Base-by-base conservation (phyloP, 2,329 filamentous ascomycete genomes). In the Ramichloridium luteum region DNA sequence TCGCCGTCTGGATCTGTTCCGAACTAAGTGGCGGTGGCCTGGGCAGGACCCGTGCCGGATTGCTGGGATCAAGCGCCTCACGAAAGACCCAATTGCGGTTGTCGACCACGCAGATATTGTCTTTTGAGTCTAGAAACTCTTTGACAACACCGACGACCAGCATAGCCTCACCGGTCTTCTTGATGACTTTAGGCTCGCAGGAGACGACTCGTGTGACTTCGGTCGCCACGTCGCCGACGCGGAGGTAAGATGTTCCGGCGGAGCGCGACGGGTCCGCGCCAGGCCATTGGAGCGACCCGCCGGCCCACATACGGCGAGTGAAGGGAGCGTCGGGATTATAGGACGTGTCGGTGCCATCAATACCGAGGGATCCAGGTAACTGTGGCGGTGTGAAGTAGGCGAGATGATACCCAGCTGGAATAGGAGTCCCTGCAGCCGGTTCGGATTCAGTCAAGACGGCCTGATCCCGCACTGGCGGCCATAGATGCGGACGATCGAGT, bases 251-350 rank as follows among this genome's bases (percentile, higher is more conserved):
- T 14, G 20, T 12, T n/a, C n/a, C 20, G 6, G 11, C 14, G 13
- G 25, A 20, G 4, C 13, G 17, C 10, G 11, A 31, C 1, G 32
- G 34, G 29, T 32, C 32, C 17, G 31, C 31, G 5, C 35, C 31
- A 5, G 31, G 30, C 38, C 38, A 40, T 11, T 29, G 12, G 12
- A 40, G 22, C 2, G 27, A 29, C 10, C 38, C 38, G 5, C 38
- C 38, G 1, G 38, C 38, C 38, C 38, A 40, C 38, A 40, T 40
- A 12, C 38, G 28, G 9, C 38, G 32, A 15, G 38, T 40, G 25
- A 34, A 40, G 5, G 38, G 38, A 15, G 35, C 22, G 25, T 38
- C 28, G 4, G 38, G 38, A 32, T 40, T 40, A n/a, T 38, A 34
- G 3, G 38, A 35, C 15, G 36, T 40, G 16, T 40, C 38, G 8